phyloP scores from a whole-genome alignment of 2,329 filamentous ascomycete genomes.

The Didymella glomerata region DNA sequence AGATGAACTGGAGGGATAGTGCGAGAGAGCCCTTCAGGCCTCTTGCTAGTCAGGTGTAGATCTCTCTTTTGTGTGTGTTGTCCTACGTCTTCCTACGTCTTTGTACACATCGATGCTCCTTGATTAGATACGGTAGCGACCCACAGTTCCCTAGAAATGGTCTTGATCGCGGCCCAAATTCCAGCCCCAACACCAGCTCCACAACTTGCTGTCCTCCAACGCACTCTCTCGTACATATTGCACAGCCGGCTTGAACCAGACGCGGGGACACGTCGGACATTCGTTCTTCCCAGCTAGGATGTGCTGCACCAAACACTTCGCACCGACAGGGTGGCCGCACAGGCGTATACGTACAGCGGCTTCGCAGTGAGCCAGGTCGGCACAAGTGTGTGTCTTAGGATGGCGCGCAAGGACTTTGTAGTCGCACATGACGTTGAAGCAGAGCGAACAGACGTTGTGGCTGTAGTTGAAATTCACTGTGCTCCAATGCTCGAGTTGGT shows the following conservation, averaged over 20 bases:
- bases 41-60: not conserved
- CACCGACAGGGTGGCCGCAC: not conserved
- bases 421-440: constrained; percentile 3
- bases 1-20: constrained; percentile 7
- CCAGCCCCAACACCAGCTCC: not conserved
- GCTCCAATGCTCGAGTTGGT: not conserved
- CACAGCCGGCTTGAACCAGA: not conserved
- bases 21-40: constrained; percentile 3
- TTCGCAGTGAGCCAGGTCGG: not conserved
- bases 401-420: not conserved
- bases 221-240: not conserved
- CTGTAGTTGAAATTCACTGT: not conserved
- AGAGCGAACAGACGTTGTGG: not conserved
- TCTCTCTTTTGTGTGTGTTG: not conserved
- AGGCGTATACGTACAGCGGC: not conserved
- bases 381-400: not conserved
- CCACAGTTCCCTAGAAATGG: not conserved
- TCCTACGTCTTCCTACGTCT: not conserved
- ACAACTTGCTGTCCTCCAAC: not conserved
- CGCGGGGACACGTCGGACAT: not conserved
- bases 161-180: not conserved
- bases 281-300: not conserved
- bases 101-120: not conserved
- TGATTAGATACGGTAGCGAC: not conserved
- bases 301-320: not conserved